Evolutionary conservation across 164 flowering plant genomes (phyloP).

Genomic region (Annona squamosa): DNA sequence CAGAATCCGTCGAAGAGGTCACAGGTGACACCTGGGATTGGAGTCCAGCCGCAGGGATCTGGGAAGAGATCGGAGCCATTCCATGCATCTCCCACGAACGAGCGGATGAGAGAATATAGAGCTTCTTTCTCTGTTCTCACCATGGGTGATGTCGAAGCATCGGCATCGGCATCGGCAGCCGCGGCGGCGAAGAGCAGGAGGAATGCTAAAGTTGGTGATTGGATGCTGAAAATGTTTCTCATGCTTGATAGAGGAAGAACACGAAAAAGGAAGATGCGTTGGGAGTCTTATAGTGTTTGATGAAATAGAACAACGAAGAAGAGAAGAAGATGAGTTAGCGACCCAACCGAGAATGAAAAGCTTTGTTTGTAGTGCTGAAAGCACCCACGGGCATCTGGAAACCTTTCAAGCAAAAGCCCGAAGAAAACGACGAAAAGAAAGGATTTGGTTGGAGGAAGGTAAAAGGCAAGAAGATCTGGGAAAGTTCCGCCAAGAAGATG

Average conservation of each 20-base stretch:
- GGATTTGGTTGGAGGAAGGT: background rate
- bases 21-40: slow-evolving; percentile 93
- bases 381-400: background rate
- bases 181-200: slow-evolving; percentile 19
- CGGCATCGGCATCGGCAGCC: slow-evolving; percentile 22
- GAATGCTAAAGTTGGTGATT: slow-evolving; percentile 11
- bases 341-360: background rate
- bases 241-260: slow-evolving; percentile 3
- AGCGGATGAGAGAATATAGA: slow-evolving; percentile 59
- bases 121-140: slow-evolving; percentile 53
- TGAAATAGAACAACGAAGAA: background rate
- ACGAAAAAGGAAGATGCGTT: background rate
- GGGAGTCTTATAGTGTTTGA: background rate
- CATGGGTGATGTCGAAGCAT: slow-evolving; percentile 50
- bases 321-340: background rate
- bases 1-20: slow-evolving; percentile 63
- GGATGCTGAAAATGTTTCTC: slow-evolving; percentile 10
- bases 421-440: background rate
- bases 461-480: background rate
- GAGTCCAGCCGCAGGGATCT: slow-evolving; percentile 98
- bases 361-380: too few relatives aligned
- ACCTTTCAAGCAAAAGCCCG: background rate
- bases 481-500: background rate
- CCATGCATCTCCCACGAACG: slow-evolving; percentile 74
- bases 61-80: slow-evolving; percentile 92